These are phyloP conservation scores for Pleurotus sapidus DNA, from an alignment of 768 basidiomycete species.

Conservation along the genomic window DNA sequence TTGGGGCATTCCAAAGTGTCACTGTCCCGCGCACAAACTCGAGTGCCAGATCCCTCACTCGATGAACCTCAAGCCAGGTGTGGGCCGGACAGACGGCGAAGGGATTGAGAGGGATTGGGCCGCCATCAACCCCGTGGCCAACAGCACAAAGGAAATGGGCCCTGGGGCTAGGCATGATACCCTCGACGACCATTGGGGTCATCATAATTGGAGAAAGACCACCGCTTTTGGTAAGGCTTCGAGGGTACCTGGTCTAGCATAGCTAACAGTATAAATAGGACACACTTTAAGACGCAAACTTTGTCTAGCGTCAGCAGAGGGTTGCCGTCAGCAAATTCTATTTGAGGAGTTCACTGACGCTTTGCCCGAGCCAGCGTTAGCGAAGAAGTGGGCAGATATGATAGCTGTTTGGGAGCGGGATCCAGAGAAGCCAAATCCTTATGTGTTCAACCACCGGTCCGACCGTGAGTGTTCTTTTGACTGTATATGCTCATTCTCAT, in stretches of 20 bases:
- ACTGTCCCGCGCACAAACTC: conserved; percentile 12
- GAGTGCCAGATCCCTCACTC: conserved; percentile 18
- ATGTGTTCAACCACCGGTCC: too few relatives aligned
- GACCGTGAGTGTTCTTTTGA: too few relatives aligned
- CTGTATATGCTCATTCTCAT: too few relatives aligned
- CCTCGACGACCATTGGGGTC: conserved; percentile 12
- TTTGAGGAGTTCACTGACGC: too few relatives aligned
- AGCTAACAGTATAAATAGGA: conserved; percentile 4
- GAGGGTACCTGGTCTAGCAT: neutral
- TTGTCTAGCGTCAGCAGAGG: conserved; percentile 2
- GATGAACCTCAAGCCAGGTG: conserved; percentile 21
- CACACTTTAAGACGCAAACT: conserved; percentile 8
- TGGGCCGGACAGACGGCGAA: conserved; percentile 29
- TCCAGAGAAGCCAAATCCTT: too few relatives aligned
- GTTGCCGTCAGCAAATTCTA: conserved; percentile 5
- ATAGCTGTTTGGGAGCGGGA: too few relatives aligned
- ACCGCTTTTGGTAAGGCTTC: conserved; percentile 8
- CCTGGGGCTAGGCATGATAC: conserved; percentile 14
- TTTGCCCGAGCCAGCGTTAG: too few relatives aligned
- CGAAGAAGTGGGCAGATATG: too few relatives aligned
- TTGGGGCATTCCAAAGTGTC: conserved; percentile 20
- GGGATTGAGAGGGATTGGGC: conserved; percentile 14
- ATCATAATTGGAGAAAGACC: conserved; percentile 13
- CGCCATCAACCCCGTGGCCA: conserved; percentile 1
- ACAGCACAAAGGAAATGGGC: conserved; percentile 16